Base-by-base conservation (phyloP, 495 filamentous ascomycete species). In the Elasticomyces elasticus region DNA sequence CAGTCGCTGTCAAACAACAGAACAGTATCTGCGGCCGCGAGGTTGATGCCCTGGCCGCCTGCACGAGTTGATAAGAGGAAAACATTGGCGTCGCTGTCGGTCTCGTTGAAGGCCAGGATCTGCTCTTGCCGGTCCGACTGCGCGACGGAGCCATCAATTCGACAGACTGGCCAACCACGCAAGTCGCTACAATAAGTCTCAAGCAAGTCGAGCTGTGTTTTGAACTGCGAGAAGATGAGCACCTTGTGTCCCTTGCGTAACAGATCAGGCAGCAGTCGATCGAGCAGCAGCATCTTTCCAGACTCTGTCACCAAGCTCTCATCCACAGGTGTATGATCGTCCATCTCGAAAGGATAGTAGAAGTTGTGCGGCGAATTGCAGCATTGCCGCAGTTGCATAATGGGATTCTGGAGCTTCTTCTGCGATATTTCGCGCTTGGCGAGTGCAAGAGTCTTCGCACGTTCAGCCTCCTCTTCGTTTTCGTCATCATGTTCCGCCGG, bases 291-390 rank as follows among this genome's bases (percentile, higher is more conserved):
- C 89, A 97, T 95, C 69, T 97, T 98, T 11, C 90, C 92, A 0
- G 89, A 94, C 1, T 83, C 78, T 0, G 84, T 89, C 49, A 96
- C 79, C 12, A 97, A 77, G 27, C 75, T 80, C 62, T 91, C 84
- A 64, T 97, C 89, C 0, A 84, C 71, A 0, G 66, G 60, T 17
- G 64, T 59, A 24, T 74, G 71, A 20, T 72, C 62, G 41, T 65
- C 70, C 2, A 67, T 41, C 20, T 66, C 59, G 56, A 88, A 98
- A 0, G 92, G 92, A 72, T 88, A 92, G 71, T 90, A 96, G 71
- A 98, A 97, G 62, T 95, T 91, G 69, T 96, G 91, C 0, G 92
- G 92, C 1, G 79, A 84, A 68, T 98, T 94, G 71, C 94, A 97
- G 41, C 84, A 85, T 1, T 95, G 79, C 5, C 92, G 86, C 12